Evolutionary conservation across 208 protist genomes (phyloP).

Genomic region (Naegleria gruberi): DNA sequence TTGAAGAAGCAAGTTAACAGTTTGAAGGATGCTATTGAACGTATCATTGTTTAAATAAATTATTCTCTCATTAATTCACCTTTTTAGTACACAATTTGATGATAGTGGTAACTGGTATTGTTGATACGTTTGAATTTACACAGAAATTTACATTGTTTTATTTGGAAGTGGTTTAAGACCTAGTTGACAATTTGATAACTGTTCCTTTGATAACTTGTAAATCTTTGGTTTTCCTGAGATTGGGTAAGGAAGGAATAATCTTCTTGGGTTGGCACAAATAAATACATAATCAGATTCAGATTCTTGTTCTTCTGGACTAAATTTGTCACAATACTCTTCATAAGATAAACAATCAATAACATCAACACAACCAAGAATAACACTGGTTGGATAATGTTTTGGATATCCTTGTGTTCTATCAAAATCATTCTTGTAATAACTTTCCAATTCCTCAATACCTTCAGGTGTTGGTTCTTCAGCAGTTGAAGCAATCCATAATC

Average conservation of each 20-base stretch:
- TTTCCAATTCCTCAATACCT: constrained; percentile 60
- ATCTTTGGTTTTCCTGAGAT: constrained; percentile 7
- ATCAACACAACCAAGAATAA: constrained; percentile 76
- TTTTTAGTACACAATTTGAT: not conserved
- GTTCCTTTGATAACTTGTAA: not conserved
- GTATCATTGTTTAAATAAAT: constrained; percentile 10
- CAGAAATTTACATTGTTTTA: too few relatives aligned
- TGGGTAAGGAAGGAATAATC: constrained; percentile 41
- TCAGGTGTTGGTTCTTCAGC: constrained; percentile 43
- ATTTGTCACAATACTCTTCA: constrained; percentile 48
- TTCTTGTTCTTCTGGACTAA: constrained; percentile 44
- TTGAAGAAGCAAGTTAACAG: constrained; percentile 88
- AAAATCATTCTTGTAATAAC: constrained; percentile 43
- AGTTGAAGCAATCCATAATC: constrained; percentile 78
- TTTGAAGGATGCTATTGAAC: constrained; percentile 71
- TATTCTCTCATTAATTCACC: not conserved
- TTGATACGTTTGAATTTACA: too few relatives aligned
- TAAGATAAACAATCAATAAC: constrained; percentile 61
- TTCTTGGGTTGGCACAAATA: constrained; percentile 63
- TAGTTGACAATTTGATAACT: not conserved
- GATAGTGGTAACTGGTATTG: too few relatives aligned
- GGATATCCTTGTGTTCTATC: constrained; percentile 60
- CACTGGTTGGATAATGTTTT: constrained; percentile 69
- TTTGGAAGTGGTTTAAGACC: not conserved
- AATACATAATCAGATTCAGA: constrained; percentile 68